These are phyloP conservation scores for Pseudocercospora eumusae DNA, from an alignment of 2,329 filamentous ascomycete species.

Conservation along the genomic window DNA sequence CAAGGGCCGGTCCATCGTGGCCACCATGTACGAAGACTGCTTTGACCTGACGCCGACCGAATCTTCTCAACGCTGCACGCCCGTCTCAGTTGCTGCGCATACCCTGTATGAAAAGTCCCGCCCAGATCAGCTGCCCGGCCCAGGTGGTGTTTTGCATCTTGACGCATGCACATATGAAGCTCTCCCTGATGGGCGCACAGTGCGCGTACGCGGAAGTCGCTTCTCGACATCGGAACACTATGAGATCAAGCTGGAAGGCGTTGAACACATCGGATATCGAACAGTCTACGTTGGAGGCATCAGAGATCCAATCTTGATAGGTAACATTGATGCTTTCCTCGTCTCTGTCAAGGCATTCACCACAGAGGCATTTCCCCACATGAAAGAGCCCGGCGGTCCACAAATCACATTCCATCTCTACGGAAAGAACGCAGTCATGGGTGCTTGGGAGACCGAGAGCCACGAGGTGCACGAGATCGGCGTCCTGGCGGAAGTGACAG, in stretches of 20 bases:
- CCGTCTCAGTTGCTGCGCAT: slow-evolving; percentile 55
- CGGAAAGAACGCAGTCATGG: slow-evolving; percentile 12
- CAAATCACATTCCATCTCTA: slow-evolving; percentile 12
- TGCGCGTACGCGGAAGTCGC: neutral
- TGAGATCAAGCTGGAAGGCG: slow-evolving; percentile 30
- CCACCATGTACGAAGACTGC: slow-evolving; percentile 45
- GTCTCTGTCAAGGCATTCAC: slow-evolving; percentile 24
- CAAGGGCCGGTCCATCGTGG: slow-evolving; percentile 41
- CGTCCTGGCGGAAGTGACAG: slow-evolving; percentile 6
- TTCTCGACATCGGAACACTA: slow-evolving; percentile 2
- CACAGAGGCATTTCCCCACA: slow-evolving; percentile 4
- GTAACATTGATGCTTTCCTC: slow-evolving; percentile 28
- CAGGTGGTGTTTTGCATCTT: slow-evolving; percentile 46
- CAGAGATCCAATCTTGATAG: slow-evolving; percentile 27
- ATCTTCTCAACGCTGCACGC: slow-evolving; percentile 48
- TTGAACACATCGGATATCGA: slow-evolving; percentile 19
- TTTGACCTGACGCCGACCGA: slow-evolving; percentile 53
- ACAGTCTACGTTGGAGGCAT: slow-evolving; percentile 27
- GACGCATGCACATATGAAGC: slow-evolving; percentile 9
- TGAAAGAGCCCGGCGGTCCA: slow-evolving; percentile 3
- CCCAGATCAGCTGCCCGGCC: slow-evolving; percentile 54
- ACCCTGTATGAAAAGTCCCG: slow-evolving; percentile 58
- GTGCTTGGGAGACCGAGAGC: slow-evolving; percentile 6
- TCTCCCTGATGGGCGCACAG: slow-evolving; percentile 10
- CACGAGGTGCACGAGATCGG: slow-evolving; percentile 11